These are phyloP conservation scores for Oryza nivara DNA, from an alignment of 176 grass and related monocot species.

Conservation along the genomic window DNA sequence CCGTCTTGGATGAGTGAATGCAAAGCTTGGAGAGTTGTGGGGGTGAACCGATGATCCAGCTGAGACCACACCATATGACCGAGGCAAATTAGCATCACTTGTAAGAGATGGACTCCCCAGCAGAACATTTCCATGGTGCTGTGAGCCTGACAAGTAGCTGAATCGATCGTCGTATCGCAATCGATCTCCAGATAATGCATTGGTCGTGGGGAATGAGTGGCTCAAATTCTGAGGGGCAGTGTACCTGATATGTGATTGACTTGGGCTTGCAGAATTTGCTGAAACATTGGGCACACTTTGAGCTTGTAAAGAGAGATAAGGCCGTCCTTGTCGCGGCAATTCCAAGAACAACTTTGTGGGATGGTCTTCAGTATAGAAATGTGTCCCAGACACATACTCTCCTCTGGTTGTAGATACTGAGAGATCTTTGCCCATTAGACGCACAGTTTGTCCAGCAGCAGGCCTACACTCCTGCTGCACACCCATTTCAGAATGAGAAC, in stretches of 20 bases:
- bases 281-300: constrained; percentile 29
- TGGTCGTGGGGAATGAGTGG: constrained; percentile 16
- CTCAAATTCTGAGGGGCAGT: constrained; percentile 18
- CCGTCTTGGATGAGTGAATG: constrained; percentile 28
- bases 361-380: constrained; percentile 20
- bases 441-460: constrained; percentile 47
- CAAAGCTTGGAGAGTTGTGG: constrained; percentile 9
- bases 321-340: constrained; percentile 47
- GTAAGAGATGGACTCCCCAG: constrained; percentile 38
- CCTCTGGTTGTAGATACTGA: constrained; percentile 42
- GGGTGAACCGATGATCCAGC: constrained; percentile 31
- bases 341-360: constrained; percentile 35
- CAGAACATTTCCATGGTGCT: constrained; percentile 24
- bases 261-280: constrained; percentile 31
- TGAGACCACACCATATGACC: constrained; percentile 40
- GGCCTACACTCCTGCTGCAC: constrained; percentile 26
- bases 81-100: constrained; percentile 35
- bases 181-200: constrained; percentile 43
- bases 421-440: constrained; percentile 74
- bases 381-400: constrained; percentile 29
- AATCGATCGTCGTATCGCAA: constrained; percentile 30
- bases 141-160: constrained; percentile 11
- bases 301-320: constrained; percentile 49
- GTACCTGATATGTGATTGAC: constrained; percentile 38
- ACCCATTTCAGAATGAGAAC: constrained; percentile 39